Evolutionary conservation across 2,329 filamentous ascomycete genomes (phyloP), one percentile per base, ranked within the genome.

Genomic region (Pseudogymnoascus sp.): DNA sequence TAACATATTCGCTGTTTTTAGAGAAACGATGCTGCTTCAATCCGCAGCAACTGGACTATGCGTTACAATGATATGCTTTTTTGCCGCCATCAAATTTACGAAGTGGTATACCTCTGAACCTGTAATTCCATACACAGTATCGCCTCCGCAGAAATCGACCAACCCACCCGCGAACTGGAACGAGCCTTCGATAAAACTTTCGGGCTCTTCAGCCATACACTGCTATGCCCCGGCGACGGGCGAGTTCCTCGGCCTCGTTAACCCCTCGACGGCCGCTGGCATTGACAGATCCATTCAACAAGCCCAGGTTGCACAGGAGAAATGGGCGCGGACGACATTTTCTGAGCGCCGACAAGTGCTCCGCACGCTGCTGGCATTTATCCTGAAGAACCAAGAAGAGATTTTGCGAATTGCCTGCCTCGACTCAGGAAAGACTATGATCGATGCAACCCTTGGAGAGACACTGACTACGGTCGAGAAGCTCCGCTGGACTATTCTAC

Each of bases 351-450:
- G 88, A 68, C 87, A 84, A 70, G 91, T 99, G 53, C 81, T 99
- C 66, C 86, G 86, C 65, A 91, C 91, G 6, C 80, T 99, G 72
- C 80, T 96, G 69, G 88, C 87, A 75, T 87, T 93, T 69, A 82
- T 99, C 8, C 82, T 99, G 64, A 89, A 96, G 67, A 89, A 97
- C 73, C 92, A 97, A 74, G 89, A 93, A 68, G 82, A 88, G 26
- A 96, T 99, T 69, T 93, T 91, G 70, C 83, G 85, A 14, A 85
- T 91, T 31, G 93, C 93, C 60, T 96, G 91, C 72, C 81, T 96
- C 37, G 95, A 99, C 76, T 96, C 91, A 44, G 95, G 95, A 67
- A 99, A 99, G 81, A 97, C 96, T 1, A 90, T 93, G 80, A 86
- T 97, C 40, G 95, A 99, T 76, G 95, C 93, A 0, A 87, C 90